Evolutionary conservation across 768 basidiomycete species (phyloP).

Genomic region (Sarcomyxa edulis): DNA sequence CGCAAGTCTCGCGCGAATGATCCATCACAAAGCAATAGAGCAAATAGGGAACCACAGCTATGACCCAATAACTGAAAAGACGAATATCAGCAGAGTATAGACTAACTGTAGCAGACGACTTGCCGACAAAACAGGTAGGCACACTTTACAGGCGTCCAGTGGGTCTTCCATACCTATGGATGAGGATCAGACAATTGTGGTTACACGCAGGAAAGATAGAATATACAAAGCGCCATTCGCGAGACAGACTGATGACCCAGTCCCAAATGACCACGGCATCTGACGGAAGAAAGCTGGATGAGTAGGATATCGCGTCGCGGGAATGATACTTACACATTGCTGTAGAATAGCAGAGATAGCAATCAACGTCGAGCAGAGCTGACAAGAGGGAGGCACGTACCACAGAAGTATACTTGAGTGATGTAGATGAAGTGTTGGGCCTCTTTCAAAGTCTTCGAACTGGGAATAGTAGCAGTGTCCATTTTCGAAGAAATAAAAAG

Average conservation of each 20-base stretch:
- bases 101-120: constrained; percentile 22
- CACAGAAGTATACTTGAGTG: constrained; percentile 81
- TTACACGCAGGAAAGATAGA: constrained; percentile 12
- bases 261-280: constrained; percentile 84
- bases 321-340: constrained; percentile 58
- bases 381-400: constrained; percentile 39
- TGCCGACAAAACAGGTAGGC: constrained; percentile 83
- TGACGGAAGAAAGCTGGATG: constrained; percentile 18
- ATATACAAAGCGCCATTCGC: constrained; percentile 71
- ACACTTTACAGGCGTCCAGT: constrained; percentile 80
- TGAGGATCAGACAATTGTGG: constrained; percentile 13
- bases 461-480: constrained; percentile 16
- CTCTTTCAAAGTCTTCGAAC: constrained; percentile 36
- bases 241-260: constrained; percentile 73
- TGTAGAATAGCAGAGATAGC: constrained; percentile 30
- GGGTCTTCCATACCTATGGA: constrained; percentile 76
- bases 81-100: constrained; percentile 6
- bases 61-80: constrained; percentile 69
- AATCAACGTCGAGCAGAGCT: constrained; percentile 15
- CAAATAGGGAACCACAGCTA: constrained; percentile 72
- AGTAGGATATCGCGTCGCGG: background rate
- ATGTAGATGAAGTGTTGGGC: constrained; percentile 78
- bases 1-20: constrained; percentile 58
- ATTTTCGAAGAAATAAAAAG: constrained; percentile 18
- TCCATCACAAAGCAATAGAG: constrained; percentile 72